Conservation (phyloP, 129 eudicot species). For the Saussurea involucrata region DNA sequence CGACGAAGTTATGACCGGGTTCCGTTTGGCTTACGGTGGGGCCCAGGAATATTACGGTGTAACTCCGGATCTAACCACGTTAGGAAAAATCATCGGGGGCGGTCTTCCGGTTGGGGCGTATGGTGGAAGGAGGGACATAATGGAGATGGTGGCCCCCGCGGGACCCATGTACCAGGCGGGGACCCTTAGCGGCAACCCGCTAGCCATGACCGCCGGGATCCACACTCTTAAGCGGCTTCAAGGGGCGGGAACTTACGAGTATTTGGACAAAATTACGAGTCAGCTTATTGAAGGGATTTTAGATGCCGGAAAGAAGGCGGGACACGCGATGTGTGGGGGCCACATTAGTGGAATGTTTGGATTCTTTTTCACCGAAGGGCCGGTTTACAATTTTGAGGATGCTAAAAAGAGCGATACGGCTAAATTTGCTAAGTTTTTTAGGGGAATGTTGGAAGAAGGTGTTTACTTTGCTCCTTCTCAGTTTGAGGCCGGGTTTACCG, state of each 20-base stretch:
- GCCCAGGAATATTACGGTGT: slow-evolving; percentile 80
- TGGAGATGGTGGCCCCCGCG: slow-evolving; percentile 98
- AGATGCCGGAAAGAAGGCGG: slow-evolving; percentile 58
- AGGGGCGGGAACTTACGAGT: slow-evolving; percentile 55
- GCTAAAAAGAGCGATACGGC: slow-evolving; percentile 84
- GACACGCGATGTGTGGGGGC: slow-evolving; percentile 79
- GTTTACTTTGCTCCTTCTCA: slow-evolving; percentile 92
- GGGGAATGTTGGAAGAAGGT: slow-evolving; percentile 95
- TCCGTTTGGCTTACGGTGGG: slow-evolving; percentile 82
- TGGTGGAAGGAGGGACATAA: slow-evolving; percentile 86
- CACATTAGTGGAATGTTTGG: slow-evolving; percentile 86
- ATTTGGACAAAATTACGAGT: slow-evolving; percentile 56
- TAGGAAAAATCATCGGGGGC: slow-evolving; percentile 83
- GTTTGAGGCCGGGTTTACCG: slow-evolving; percentile 92
- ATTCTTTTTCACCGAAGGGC: slow-evolving; percentile 80
- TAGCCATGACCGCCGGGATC: slow-evolving; percentile 95
- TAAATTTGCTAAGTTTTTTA: slow-evolving; percentile 68
- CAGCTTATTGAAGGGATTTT: slow-evolving; percentile 60
- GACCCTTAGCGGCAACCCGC: slow-evolving; percentile 86
- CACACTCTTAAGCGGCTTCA: slow-evolving; percentile 75
- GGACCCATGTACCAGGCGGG: slow-evolving; percentile 98
- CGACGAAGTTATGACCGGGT: slow-evolving; percentile 93
- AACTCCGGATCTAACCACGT: slow-evolving; percentile 75
- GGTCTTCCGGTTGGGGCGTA: slow-evolving; percentile 94
- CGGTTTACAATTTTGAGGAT: slow-evolving; percentile 71